Evolutionary conservation across 306 rosid species (phyloP).

Genomic region (Lotus japonicus): DNA sequence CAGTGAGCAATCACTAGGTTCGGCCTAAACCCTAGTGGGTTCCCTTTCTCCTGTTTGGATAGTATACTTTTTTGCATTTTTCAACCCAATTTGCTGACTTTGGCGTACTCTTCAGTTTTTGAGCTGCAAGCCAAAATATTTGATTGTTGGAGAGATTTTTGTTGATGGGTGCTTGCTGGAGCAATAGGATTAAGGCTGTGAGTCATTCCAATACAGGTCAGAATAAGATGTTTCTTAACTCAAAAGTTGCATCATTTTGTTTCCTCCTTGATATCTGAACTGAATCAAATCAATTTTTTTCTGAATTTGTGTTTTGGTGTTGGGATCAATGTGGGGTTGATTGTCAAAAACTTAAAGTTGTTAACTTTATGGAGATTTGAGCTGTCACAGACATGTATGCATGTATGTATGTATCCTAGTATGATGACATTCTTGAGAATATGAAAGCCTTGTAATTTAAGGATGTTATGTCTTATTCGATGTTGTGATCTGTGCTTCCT

Average conservation of each 20-base stretch:
- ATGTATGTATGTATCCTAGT: no score
- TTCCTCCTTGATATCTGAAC: neutral
- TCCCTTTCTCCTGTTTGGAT: slow-evolving; percentile 14
- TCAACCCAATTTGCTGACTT: neutral
- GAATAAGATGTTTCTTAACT: slow-evolving; percentile 3
- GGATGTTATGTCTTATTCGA: neutral
- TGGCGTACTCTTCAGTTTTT: slow-evolving; percentile 3
- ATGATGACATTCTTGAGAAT: neutral
- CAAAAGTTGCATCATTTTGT: neutral
- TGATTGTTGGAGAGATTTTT: slow-evolving; percentile 10
- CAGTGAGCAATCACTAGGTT: slow-evolving; percentile 29
- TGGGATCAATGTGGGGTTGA: neutral
- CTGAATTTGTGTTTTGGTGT: no score
- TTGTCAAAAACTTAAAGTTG: neutral
- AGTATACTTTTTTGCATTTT: neutral
- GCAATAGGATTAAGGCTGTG: slow-evolving; percentile 63
- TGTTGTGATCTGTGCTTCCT: neutral
- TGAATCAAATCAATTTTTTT: neutral
- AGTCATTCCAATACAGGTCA: slow-evolving; percentile 54
- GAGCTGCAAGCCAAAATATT: slow-evolving; percentile 11
- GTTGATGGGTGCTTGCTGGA: slow-evolving; percentile 81
- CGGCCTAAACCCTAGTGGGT: slow-evolving; percentile 15
- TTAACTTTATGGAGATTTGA: neutral
- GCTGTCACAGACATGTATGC: neutral
- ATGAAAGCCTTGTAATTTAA: neutral